Percentiles rank a stretch among this genome's conserved stretches.
These are phyloP conservation scores for Trichosporon inkin DNA, from an alignment of 1,284 basidiomycete genomes.

Conservation along the genomic window DNA sequence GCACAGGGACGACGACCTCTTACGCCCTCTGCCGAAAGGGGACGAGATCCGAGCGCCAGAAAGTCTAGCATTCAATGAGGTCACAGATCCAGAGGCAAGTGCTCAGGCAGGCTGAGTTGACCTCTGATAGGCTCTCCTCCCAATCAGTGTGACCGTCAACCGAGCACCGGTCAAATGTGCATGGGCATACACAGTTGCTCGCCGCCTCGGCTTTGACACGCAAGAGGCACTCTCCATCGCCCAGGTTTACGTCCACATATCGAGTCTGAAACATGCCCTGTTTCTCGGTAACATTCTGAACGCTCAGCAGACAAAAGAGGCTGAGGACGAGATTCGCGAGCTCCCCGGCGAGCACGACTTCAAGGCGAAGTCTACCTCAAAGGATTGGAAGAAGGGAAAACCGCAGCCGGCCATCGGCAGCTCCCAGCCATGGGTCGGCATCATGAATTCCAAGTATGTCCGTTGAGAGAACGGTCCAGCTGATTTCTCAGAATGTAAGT, in stretches of 20 bases:
- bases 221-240: constrained; percentile 68
- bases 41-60: neutral
- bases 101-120: neutral
- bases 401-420: constrained; percentile 55
- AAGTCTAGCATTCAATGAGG: constrained; percentile 28
- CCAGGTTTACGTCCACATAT: constrained; percentile 82
- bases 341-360: constrained; percentile 30
- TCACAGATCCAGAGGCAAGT: constrained; percentile 39
- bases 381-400: constrained; percentile 14
- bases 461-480: neutral
- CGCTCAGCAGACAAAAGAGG: constrained; percentile 52
- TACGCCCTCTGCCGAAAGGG: neutral
- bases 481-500: constrained; percentile 14
- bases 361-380: constrained; percentile 3
- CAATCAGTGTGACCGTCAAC: constrained; percentile 68
- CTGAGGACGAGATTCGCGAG: constrained; percentile 44
- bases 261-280: constrained; percentile 75
- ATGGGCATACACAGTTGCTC: constrained; percentile 82
- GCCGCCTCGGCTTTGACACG: constrained; percentile 74
- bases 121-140: constrained; percentile 56
- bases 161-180: constrained; percentile 91
- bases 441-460: constrained; percentile 77
- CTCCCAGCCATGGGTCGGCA: constrained; percentile 84
- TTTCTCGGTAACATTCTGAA: constrained; percentile 63
- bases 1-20: constrained; percentile 20